Evolutionary conservation across 805 yeast genomes (phyloP), one percentile per base, ranked within the genome.

Genomic region (Candida adriatica): DNA sequence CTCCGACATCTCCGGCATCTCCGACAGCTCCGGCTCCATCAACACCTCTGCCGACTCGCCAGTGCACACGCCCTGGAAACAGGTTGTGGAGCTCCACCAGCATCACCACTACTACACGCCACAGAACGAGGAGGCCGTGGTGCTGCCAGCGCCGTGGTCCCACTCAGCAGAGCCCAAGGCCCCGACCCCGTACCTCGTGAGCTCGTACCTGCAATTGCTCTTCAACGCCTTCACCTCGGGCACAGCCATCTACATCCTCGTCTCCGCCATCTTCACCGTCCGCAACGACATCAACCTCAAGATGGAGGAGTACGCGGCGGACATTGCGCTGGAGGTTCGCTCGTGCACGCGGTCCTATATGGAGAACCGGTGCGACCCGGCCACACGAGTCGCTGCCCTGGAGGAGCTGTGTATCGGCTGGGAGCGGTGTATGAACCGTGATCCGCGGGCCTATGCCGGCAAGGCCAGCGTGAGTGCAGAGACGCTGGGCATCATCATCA

Each of bases 391-490:
- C 3, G 81, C 87, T 1, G 81, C 78, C 3, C 50, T 80, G 35
- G 71, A 69, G 34, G 56, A 58, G 16, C 61, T 64, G 23, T 82
- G 92, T 53, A 56, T 62, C 11, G 59, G 64, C 35, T 82, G 86
- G 87, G 69, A 64, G 31, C 64, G 64, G 27, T 80, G 90, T 49
- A 78, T 79, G 82, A 63, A 63, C 29, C 70, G 73, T 43, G 73
- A 76, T 51, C 64, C 46, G 41, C 53, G 33, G 6, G 38, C 49
- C 7, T 53, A 56, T 20, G 61, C 66, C 1, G 74, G 77, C 4
- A 67, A 75, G 43, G 65, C 84, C 2, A 63, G 67, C 26, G 59
- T 79, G 9, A 68, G 75, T 37, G 83, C 84, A 2, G 75, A 72
- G 34, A 68, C 79, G 0, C 43, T 81, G 3, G 88, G 87, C 0